A percentile compares a stretch with the other conserved stretches of the same genome.
phyloP scores from a whole-genome alignment of 768 basidiomycete species.

The Artomyces pyxidatus region DNA sequence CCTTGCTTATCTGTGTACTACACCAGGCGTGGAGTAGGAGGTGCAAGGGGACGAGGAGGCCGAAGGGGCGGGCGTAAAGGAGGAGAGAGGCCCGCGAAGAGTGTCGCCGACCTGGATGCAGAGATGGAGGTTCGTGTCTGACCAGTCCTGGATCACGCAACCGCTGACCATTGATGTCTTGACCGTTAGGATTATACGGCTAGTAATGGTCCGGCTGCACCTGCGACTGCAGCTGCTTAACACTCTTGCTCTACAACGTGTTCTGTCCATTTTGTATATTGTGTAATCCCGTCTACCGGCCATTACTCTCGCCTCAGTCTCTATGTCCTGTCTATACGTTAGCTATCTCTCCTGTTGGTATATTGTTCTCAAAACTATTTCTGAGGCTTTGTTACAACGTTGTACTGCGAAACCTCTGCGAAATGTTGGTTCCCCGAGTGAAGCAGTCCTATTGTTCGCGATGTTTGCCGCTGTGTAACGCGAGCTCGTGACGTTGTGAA shows the following conservation, averaged over 20 bases:
- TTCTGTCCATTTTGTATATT: conserved; percentile 11
- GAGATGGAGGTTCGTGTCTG: conserved; percentile 83
- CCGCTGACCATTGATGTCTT: too few relatives aligned
- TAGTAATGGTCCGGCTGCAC: conserved; percentile 39
- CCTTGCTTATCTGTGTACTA: conserved; percentile 1
- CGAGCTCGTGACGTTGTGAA: too few relatives aligned
- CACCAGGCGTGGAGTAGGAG: conserved; percentile 5
- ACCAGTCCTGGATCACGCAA: neutral
- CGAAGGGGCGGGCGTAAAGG: conserved; percentile 35
- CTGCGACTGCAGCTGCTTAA: conserved; percentile 15
- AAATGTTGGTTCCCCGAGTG: too few relatives aligned
- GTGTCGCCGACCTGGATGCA: conserved; percentile 86
- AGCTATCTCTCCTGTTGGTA: neutral
- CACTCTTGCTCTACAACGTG: conserved; percentile 3
- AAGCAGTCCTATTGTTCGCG: neutral
- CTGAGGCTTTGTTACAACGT: neutral
- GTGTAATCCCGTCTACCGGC: conserved; percentile 9
- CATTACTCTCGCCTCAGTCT: neutral
- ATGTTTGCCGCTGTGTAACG: neutral
- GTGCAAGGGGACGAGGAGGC: conserved; percentile 36
- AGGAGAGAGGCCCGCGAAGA: conserved; percentile 69
- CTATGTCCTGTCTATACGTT: conserved; percentile 4
- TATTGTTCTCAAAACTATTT: neutral
- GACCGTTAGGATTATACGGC: conserved; percentile 62
- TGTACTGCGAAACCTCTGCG: neutral